Conservation (phyloP, 2,329 filamentous ascomycete genomes). For the Cyclaneusma minus region DNA sequence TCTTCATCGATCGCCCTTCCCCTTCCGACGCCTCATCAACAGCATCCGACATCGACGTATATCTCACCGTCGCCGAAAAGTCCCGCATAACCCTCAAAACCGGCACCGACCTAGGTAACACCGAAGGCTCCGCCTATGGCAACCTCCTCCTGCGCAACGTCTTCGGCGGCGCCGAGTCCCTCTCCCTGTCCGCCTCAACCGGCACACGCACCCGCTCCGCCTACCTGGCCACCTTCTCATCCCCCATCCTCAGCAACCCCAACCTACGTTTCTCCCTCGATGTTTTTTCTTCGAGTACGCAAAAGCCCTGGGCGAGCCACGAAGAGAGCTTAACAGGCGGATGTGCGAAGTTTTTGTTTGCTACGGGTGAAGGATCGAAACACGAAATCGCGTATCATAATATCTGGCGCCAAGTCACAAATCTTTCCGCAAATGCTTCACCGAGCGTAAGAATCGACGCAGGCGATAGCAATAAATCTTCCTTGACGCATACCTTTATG, state of each 20-base stretch:
- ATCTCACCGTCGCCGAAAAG: slow-evolving; percentile 63
- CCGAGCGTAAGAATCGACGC: slow-evolving; percentile 72
- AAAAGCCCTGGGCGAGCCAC: slow-evolving; percentile 88
- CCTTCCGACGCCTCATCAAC: slow-evolving; percentile 52
- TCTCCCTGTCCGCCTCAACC: slow-evolving; percentile 74
- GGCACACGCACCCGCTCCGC: slow-evolving; percentile 85
- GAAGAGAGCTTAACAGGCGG: slow-evolving; percentile 77
- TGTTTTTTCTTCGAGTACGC: slow-evolving; percentile 65
- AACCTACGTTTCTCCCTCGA: slow-evolving; percentile 68
- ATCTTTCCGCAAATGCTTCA: slow-evolving; percentile 59
- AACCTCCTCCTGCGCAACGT: slow-evolving; percentile 81
- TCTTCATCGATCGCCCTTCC: slow-evolving; percentile 67
- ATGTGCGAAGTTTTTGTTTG: slow-evolving; percentile 62
- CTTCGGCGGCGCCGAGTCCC: slow-evolving; percentile 81
- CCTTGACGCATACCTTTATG: slow-evolving; percentile 65
- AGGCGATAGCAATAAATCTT: slow-evolving; percentile 82
- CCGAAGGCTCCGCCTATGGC: slow-evolving; percentile 85
- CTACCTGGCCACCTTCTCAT: slow-evolving; percentile 74
- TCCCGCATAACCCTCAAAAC: slow-evolving; percentile 80
- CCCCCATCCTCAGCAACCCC: slow-evolving; percentile 72
- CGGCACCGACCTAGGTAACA: slow-evolving; percentile 84
- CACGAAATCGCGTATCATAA: slow-evolving; percentile 72
- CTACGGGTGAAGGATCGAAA: slow-evolving; percentile 43
- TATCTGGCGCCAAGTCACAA: slow-evolving; percentile 79
- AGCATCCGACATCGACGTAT: slow-evolving; percentile 67